phyloP scores from a whole-genome alignment of 257 asterid species.

The Ilex aquifolium region DNA sequence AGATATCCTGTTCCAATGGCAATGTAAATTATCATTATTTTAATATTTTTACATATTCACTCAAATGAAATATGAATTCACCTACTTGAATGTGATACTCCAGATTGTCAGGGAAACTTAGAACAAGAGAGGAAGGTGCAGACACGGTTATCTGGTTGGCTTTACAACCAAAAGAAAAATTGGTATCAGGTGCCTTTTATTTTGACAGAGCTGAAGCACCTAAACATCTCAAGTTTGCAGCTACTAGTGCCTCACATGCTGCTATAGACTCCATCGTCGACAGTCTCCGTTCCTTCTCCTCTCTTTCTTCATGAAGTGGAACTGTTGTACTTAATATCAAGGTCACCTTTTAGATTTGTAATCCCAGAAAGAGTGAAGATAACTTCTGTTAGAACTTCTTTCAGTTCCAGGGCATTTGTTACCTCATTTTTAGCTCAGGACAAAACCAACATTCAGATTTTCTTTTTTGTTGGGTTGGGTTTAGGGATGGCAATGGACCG shows the following conservation, averaged over 20 bases:
- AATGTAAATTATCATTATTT: no score
- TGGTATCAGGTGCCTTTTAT: conserved; percentile 60
- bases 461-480: no score
- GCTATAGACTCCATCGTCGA: conserved; percentile 49
- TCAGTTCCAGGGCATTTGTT: no score
- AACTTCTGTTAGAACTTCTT: no score
- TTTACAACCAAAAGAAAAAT: conserved; percentile 76
- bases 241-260: conserved; percentile 54
- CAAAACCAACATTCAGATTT: no score
- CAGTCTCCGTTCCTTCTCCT: conserved; percentile 39
- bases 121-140: conserved; percentile 87
- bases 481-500: no score
- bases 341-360: no score
- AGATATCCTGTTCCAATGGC: no score
- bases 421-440: no score
- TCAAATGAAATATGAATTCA: conserved; percentile 1
- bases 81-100: not conserved
- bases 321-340: no score
- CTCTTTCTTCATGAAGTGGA: conserved; percentile 10
- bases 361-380: no score
- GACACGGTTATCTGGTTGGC: conserved; percentile 83
- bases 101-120: conserved; percentile 74
- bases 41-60: not conserved
- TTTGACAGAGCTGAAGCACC: conserved; percentile 75
- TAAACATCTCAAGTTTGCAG: conserved; percentile 72